Conservation (phyloP, 2,329 filamentous ascomycete genomes). For the Trichoderma koningii region DNA sequence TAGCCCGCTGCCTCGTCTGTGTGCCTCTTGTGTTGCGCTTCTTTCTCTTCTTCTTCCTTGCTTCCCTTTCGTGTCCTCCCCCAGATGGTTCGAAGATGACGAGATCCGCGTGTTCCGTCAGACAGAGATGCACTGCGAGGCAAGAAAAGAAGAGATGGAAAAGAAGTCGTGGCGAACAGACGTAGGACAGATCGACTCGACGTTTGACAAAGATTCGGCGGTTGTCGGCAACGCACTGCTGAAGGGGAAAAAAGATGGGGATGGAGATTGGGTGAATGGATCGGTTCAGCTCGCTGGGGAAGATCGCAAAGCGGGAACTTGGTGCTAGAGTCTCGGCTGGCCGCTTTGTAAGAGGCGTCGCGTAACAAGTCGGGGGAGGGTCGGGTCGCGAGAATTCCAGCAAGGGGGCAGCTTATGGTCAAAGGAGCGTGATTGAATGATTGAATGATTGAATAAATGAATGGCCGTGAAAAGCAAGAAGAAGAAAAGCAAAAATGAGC, state of each 20-base stretch:
- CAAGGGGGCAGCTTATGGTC: background rate
- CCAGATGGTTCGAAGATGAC: background rate
- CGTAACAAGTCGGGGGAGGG: slow-evolving; percentile 16
- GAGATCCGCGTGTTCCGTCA: slow-evolving; percentile 1
- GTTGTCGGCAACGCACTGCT: slow-evolving; percentile 13
- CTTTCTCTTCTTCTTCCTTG: background rate
- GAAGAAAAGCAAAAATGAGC: background rate
- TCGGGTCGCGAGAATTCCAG: slow-evolving; percentile 21
- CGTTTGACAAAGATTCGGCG: slow-evolving; percentile 9
- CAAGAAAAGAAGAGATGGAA: background rate
- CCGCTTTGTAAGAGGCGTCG: slow-evolving; percentile 24
- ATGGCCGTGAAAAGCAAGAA: slow-evolving; percentile 3
- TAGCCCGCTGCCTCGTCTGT: slow-evolving; percentile 15
- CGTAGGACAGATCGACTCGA: slow-evolving; percentile 24
- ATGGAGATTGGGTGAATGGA: background rate
- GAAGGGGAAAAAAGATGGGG: background rate
- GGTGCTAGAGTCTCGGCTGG: slow-evolving; percentile 10
- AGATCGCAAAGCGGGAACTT: slow-evolving; percentile 8
- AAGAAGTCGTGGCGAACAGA: slow-evolving; percentile 1
- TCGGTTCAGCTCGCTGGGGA: slow-evolving; percentile 11
- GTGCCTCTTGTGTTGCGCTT: background rate
- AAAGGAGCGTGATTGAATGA: slow-evolving; percentile 18
- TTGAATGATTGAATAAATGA: background rate
- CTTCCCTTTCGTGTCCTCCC: background rate
- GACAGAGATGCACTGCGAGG: background rate